Conservation (phyloP, 2,329 filamentous ascomycete species). For the Orbilia blumenaviensis region DNA sequence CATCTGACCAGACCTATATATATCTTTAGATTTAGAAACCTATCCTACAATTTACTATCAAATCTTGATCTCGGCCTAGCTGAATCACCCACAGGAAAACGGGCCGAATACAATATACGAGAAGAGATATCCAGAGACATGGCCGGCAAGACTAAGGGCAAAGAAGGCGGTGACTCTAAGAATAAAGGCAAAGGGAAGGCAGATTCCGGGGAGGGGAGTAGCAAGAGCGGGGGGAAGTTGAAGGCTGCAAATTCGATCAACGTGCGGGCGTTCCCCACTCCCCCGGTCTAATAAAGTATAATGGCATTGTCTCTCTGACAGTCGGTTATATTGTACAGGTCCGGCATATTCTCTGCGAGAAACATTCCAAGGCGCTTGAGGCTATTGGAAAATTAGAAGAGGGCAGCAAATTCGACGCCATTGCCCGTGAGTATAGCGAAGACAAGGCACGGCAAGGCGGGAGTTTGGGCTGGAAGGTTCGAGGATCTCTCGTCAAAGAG, state of each 20-base stretch:
- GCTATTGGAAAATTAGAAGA: slow-evolving; percentile 56
- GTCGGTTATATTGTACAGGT: slow-evolving; percentile 11
- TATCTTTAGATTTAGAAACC: background rate
- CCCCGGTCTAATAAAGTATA: background rate
- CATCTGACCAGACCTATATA: background rate
- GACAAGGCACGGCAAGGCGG: slow-evolving; percentile 58
- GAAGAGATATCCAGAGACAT: slow-evolving; percentile 44
- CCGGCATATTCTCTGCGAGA: slow-evolving; percentile 58
- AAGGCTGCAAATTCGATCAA: slow-evolving; percentile 57
- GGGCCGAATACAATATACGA: background rate
- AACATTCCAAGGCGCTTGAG: slow-evolving; percentile 56
- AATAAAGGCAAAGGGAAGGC: slow-evolving; percentile 51
- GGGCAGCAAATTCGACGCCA: slow-evolving; percentile 57
- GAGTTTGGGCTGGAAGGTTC: slow-evolving; percentile 57
- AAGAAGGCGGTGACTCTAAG: slow-evolving; percentile 49
- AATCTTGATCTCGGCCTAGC: background rate
- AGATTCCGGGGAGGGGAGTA: slow-evolving; percentile 53
- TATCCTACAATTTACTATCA: background rate
- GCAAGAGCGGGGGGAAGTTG: slow-evolving; percentile 54
- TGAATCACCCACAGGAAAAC: background rate
- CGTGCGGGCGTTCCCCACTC: slow-evolving; percentile 32
- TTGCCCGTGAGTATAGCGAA: slow-evolving; percentile 57
- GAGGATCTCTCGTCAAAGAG: slow-evolving; percentile 56
- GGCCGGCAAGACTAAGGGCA: slow-evolving; percentile 49
- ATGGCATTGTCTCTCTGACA: background rate